Base-by-base conservation (phyloP, 441 rosid genomes). In the Sinapis alba region DNA sequence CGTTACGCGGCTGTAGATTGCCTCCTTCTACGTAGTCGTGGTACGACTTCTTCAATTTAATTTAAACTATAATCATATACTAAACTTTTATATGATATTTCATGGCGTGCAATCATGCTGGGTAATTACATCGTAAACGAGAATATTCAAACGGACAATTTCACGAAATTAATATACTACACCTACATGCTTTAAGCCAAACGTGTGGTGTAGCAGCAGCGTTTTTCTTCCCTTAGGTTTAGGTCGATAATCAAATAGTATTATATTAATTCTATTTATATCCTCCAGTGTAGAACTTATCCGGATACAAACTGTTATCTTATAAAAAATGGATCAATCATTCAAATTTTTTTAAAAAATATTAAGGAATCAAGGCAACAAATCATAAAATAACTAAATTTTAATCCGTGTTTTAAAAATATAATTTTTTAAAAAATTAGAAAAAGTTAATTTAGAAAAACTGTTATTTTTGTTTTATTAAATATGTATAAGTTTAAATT, bases 41-140 rank as follows among this genome's bases (percentile, higher is more conserved):
- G 72, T 65, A 77, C 80, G 80, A 77, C 72, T 51, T 58, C 63
- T 65, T 69, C 76, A 19, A 50, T 41, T 34, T 77, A 62, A 21
- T 34, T 19, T 50, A 50, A 24, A 58, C 30, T 65, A 20, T 28
- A 19, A 15, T 65, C 18, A 21, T 13, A 67, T 60, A 65, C 3
- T 4, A 4, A 54, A 61, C 36, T 62, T 41, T n/a, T 62, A 26
- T 28, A 38, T 62, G 51, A 27, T 27, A 54, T 36, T 19, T 58
- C 61, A 69, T 54, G 79, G 59, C 65, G 50, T 68, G 59, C 70
- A 76, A 69, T 38, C 79, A 15, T 62, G 65, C 41, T 34, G 54
- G 20, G 56, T 58, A 6, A 36, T 51, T 53, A 30, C 62, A 45
- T 60, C 27, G 59, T 32, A 50, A 13, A 16, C 4, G 43, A 32